Percentiles rank a stretch among this genome's conserved stretches.
Evolutionary conservation across 371 early-diverging fungal genomes (phyloP).

Genomic region (Mucor sp.): DNA sequence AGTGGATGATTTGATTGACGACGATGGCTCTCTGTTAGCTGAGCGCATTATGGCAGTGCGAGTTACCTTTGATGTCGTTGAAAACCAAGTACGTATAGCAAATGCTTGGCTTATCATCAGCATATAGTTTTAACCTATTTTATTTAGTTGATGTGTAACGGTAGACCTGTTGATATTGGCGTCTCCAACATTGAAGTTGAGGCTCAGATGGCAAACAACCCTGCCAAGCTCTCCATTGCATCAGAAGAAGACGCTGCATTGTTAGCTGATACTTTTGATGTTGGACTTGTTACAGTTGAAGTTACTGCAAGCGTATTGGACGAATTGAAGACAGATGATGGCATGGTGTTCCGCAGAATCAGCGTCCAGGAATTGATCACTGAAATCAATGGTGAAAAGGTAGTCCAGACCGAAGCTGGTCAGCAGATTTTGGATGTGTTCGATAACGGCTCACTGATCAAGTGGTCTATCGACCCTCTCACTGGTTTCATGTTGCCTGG

Average conservation of each 20-base stretch:
- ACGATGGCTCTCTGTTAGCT: slow-evolving; percentile 65
- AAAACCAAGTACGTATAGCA: slow-evolving; percentile 45
- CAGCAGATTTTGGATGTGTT: slow-evolving; percentile 72
- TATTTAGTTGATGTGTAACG: slow-evolving; percentile 57
- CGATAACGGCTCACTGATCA: slow-evolving; percentile 37
- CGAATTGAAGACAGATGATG: slow-evolving; percentile 56
- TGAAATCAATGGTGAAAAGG: slow-evolving; percentile 71
- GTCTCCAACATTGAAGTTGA: slow-evolving; percentile 62
- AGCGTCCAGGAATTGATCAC: slow-evolving; percentile 62
- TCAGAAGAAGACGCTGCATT: slow-evolving; percentile 56
- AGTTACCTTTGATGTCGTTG: slow-evolving; percentile 69
- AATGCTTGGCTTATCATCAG: not conserved
- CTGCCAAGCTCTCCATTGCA: slow-evolving; percentile 45
- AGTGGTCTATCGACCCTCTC: slow-evolving; percentile 50
- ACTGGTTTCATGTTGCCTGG: slow-evolving; percentile 48
- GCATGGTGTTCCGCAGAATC: slow-evolving; percentile 57
- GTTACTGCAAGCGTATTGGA: slow-evolving; percentile 61
- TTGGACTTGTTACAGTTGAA: slow-evolving; percentile 72
- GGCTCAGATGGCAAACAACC: slow-evolving; percentile 56
- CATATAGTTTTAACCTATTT: not conserved
- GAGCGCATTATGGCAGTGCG: slow-evolving; percentile 68
- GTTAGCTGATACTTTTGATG: slow-evolving; percentile 59
- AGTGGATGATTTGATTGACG: slow-evolving; percentile 70
- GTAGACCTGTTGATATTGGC: slow-evolving; percentile 60
- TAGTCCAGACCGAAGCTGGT: slow-evolving; percentile 69